Base-by-base conservation (phyloP, 2,329 filamentous ascomycete species). In the Chaetomium olivaceum region DNA sequence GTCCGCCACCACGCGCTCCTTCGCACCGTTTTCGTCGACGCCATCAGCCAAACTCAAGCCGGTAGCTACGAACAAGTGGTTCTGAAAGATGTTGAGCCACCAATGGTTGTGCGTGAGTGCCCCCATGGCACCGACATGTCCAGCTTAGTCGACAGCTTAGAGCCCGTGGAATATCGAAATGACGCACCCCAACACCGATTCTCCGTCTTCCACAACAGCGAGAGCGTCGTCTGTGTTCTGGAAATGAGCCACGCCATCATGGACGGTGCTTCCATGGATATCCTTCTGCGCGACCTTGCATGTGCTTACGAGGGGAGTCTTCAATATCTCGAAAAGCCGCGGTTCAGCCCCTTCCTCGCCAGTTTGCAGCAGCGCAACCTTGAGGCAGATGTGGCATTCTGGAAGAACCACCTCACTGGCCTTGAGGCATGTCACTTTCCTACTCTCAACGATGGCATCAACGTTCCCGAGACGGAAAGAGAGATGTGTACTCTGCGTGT, bases 201-300 rank as follows among this genome's bases (percentile, higher is more conserved):
- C 3, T 78, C 81, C 31, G 80, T 84, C 70, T 77, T 69, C 80
- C 79, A 11, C 48, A 46, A 23, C 50, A 19, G 21, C 16, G 72
- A 71, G 14, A 74, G 73, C 54, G 64, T 82, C 0, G 81, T 80
- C 69, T 79, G 79, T 51, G 80, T 80, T 48, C 72, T 85, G 14
- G 82, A 85, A 62, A 74, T 85, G 21, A 84, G 79, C 67, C 83
- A 85, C 68, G 80, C 79, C 11, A 79, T 82, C 33, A 82, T 80
- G 74, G 83, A 85, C 72, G 83, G 82, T 1, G 77, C 76, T 46
- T 84, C 83, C 0, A 80, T 84, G 52, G 78, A 81, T 0, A 80
- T 83, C 55, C 76, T 85, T 5, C 71, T 82, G 5, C 75, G 76
- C 4, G 82, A 85, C 62, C 68, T 84, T 8, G 76, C 76, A 16